Base-by-base conservation (phyloP, 768 basidiomycete genomes). In the Candolleomyces eurysporus region DNA sequence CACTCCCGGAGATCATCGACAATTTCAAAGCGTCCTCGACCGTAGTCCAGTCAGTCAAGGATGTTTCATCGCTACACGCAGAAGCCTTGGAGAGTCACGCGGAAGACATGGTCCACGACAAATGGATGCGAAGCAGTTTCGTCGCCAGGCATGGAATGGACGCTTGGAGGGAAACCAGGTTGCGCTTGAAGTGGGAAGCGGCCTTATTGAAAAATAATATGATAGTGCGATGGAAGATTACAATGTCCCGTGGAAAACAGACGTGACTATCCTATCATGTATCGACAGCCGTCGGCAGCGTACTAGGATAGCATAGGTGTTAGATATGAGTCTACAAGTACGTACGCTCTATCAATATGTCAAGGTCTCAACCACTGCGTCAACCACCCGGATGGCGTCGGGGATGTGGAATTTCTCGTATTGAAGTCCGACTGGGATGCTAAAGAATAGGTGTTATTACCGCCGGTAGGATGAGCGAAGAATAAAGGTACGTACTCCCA, bases 391-490 rank as follows among this genome's bases (percentile, higher is more conserved):
- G 64, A 98, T 79, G 2, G 89, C 80, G 70, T 97, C 95, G 0
- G 95, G 95, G 67, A 95, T 87, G 74, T 90, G 86, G 74, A 97
- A 96, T 74, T 92, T 95, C 77, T 98, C 95, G 67, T 85, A 97
- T 59, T 90, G 88, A 65, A 97, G 77, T 40, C 85, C 90, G 22
- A 87, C 87, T 2, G 94, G 94, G n/a, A 88, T 85, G 65, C 92
- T 95, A 59, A 43, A 49, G 48, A 57, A 39, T 49, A n/a, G 57
- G 61, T 57, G 10, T 57, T 60, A 36, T 55, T 56, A 31, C 49
- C 40, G 21, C 13, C 26, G 26, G 26, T 26, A 1, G 57, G 6
- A 31, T 21, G 16, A 17, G 17, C 6, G 40, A 30, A 46, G n/a
- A 48, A 9, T 32, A 46, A 50, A 63, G 30, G 5, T 7, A 88